Evolutionary conservation across 2,329 filamentous ascomycete genomes (phyloP).

Genomic region (Penicillium digitatum): DNA sequence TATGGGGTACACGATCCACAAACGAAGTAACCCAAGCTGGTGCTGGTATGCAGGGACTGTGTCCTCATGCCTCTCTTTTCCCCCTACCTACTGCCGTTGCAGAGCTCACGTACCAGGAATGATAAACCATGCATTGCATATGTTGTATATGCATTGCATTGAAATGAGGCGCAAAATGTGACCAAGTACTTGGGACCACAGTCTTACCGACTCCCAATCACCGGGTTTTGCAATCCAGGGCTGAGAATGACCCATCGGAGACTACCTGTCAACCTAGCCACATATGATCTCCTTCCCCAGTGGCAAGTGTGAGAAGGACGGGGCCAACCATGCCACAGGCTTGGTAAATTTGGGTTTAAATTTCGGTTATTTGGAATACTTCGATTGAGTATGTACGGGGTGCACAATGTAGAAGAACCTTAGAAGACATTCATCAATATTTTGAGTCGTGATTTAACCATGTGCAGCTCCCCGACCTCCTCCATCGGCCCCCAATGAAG

Average conservation of each 20-base stretch:
- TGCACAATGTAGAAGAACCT: background rate
- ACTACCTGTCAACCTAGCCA: conserved; percentile 9
- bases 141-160: background rate
- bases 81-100: conserved; percentile 3
- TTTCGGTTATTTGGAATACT: conserved; percentile 4
- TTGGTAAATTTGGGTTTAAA: background rate
- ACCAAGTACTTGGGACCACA: conserved; percentile 5
- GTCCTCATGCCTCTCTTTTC: background rate
- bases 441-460: conserved; percentile 1
- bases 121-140: background rate
- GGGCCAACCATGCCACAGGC: conserved; percentile 15
- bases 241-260: conserved; percentile 9
- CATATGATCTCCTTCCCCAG: background rate
- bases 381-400: background rate
- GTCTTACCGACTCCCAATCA: background rate
- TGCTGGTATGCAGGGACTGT: conserved; percentile 22
- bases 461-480: conserved; percentile 1
- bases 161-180: conserved; percentile 9
- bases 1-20: conserved; percentile 8
- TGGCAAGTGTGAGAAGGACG: conserved; percentile 7
- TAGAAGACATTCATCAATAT: conserved; percentile 3
- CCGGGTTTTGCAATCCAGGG: background rate
- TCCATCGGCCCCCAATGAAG: background rate
- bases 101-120: conserved; percentile 5
- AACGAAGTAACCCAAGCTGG: conserved; percentile 4